Base-by-base conservation (phyloP, 202 grass and related monocot genomes). In the Panicum virgatum region DNA sequence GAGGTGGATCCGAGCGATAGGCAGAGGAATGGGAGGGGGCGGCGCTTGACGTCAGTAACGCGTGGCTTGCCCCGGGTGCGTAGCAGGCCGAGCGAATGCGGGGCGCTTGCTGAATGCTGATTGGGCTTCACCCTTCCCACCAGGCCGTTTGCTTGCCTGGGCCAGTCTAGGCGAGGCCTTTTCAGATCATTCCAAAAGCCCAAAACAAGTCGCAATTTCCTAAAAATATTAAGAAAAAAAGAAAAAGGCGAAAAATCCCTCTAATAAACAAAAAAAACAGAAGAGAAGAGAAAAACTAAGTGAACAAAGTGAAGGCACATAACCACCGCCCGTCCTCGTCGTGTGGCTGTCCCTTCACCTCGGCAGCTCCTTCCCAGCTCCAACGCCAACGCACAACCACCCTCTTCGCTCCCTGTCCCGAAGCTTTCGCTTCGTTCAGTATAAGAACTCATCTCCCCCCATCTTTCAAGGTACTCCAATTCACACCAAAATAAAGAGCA, bases 281-380 rank as follows among this genome's bases (percentile, higher is more conserved):
- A n/a, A n/a, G n/a, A 11, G 1, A 39, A 6, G 9, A 22, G 40
- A 40, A 39, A 13, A 2, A 20, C 7, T 9, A n/a, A 43, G 0
- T 7, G 19, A 46, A 66, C 37, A 71, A 37, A 37, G 5, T 4
- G 6, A 63, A 63, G 3, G 37, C 7, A 5, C 12, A 38, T 2
- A 45, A 36, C 72, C 25, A 57, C 13, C 29, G 48, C 32, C 38
- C 69, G 40, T 73, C 53, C 3, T 71, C 1, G 43, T 74, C 73
- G 59, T 72, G 48, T 77, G 90, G 80, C 75, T 77, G 14, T 77
- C 90, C 86, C 26, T 30, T 51, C 50, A 62, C 79, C 3, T 73
- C 86, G 85, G 14, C 47, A 50, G 75, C 63, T 14, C 18, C 13
- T 62, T 59, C 34, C 40, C 30, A 66, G 12, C 69, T 60, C 65